Conservation (phyloP, 495 filamentous ascomycete species). For the Hypomontagnella submonticulosa region DNA sequence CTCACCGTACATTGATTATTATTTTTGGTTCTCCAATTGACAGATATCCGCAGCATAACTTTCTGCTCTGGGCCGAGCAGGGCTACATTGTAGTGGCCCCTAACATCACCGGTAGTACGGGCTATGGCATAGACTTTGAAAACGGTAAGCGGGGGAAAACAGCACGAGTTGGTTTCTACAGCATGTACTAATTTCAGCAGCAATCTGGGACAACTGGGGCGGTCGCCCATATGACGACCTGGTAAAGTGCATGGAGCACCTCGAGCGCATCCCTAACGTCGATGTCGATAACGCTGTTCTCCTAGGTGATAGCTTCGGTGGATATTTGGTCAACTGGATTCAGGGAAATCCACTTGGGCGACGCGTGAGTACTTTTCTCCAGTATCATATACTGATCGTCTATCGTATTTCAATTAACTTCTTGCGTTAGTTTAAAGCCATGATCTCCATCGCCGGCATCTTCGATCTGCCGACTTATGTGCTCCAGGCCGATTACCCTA, state of each 20-base stretch:
- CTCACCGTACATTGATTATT: background rate
- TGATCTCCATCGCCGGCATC: conserved; percentile 37
- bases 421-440: conserved; percentile 43
- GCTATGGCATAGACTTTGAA: conserved; percentile 43
- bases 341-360: conserved; percentile 43
- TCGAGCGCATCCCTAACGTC: conserved; percentile 38
- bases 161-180: background rate
- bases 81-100: conserved; percentile 50
- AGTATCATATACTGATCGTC: background rate
- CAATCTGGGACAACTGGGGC: conserved; percentile 33
- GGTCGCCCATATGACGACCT: conserved; percentile 46
- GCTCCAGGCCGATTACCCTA: conserved; percentile 15
- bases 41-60: conserved; percentile 29
- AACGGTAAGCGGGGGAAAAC: conserved; percentile 27
- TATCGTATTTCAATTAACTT: background rate
- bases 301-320: conserved; percentile 40
- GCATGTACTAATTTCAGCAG: conserved; percentile 21
- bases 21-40: background rate
- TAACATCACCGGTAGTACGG: conserved; percentile 46
- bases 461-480: conserved; percentile 29
- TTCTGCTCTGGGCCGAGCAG: conserved; percentile 43
- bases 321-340: conserved; percentile 49
- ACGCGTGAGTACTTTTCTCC: conserved; percentile 28
- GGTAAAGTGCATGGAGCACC: conserved; percentile 44
- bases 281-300: conserved; percentile 44